phyloP scores from a whole-genome alignment of 306 rosid genomes.

The Lablab purpureus region DNA sequence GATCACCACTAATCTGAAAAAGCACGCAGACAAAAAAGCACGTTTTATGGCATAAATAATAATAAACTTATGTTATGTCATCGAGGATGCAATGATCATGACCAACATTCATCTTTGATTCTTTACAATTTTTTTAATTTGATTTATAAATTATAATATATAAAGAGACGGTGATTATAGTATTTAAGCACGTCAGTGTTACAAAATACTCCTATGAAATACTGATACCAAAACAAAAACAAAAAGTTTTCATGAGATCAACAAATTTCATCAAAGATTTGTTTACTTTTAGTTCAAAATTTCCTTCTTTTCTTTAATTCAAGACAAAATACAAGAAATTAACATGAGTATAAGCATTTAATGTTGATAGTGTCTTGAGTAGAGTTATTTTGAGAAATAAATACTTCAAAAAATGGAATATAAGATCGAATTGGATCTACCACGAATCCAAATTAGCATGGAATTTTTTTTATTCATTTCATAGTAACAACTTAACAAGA shows the following conservation, averaged over 20 bases:
- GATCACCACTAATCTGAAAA: slow-evolving; percentile 39
- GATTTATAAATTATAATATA: not conserved
- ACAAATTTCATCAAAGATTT: not conserved
- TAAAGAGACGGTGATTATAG: not conserved
- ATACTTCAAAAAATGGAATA: too few species aligned
- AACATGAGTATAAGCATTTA: too few species aligned
- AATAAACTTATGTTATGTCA: not conserved
- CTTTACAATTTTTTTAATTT: not conserved
- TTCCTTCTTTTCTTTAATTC: too few species aligned
- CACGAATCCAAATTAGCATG: slow-evolving; percentile 2
- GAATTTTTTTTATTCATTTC: slow-evolving; percentile 17
- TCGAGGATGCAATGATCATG: slow-evolving; percentile 45
- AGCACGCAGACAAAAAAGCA: slow-evolving; percentile 34
- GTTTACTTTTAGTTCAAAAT: not conserved
- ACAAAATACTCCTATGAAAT: not conserved
- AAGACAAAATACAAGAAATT: too few species aligned
- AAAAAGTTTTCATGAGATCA: not conserved
- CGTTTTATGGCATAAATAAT: slow-evolving; percentile 39
- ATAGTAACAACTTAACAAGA: not conserved
- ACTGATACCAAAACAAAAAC: too few species aligned
- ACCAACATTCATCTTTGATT: slow-evolving; percentile 44
- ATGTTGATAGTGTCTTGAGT: too few species aligned
- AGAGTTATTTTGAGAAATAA: too few species aligned
- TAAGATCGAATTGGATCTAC: not conserved
- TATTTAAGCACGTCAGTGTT: not conserved